Conservation (phyloP, 2,329 filamentous ascomycete genomes). For the Ophiocordyceps robertsii region DNA sequence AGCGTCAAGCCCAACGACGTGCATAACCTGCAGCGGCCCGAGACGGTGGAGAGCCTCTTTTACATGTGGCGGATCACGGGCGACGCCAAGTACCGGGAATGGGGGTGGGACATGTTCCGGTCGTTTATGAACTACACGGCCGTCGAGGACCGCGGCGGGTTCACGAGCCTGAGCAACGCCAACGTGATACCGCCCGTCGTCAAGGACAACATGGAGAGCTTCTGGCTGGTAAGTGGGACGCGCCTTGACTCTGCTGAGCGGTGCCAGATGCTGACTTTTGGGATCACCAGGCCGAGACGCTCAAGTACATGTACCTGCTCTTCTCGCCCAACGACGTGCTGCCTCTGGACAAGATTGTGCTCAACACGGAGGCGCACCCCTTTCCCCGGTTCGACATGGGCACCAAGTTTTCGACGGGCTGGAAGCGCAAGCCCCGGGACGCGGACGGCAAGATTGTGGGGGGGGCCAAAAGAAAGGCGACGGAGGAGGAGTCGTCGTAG, state of each 20-base stretch:
- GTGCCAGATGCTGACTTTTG: background rate
- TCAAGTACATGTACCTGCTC: slow-evolving; percentile 95
- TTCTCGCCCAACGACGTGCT: slow-evolving; percentile 77
- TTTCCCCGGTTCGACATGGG: slow-evolving; percentile 78
- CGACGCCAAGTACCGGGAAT: slow-evolving; percentile 77
- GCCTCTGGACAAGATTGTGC: slow-evolving; percentile 73
- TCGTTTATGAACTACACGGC: slow-evolving; percentile 78
- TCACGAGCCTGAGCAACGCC: slow-evolving; percentile 69
- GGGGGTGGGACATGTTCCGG: slow-evolving; percentile 98
- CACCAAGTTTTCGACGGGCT: slow-evolving; percentile 65
- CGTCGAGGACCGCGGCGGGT: slow-evolving; percentile 65
- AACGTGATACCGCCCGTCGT: slow-evolving; percentile 53
- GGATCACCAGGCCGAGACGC: slow-evolving; percentile 62
- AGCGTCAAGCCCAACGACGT: slow-evolving; percentile 67
- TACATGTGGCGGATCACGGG: slow-evolving; percentile 99
- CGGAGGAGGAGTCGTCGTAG: background rate
- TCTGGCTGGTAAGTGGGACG: slow-evolving; percentile 66
- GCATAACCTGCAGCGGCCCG: slow-evolving; percentile 89
- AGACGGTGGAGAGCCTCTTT: slow-evolving; percentile 91
- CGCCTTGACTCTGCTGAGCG: background rate
- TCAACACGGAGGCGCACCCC: slow-evolving; percentile 93
- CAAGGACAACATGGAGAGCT: slow-evolving; percentile 95
- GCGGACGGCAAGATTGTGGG: slow-evolving; percentile 24
- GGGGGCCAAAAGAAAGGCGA: background rate
- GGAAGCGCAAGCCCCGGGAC: slow-evolving; percentile 56